Percentiles rank a stretch among this genome's conserved stretches.
These are phyloP conservation scores for Aquilaria malaccensis DNA, from an alignment of 345 rosid genomes.

Conservation along the genomic window DNA sequence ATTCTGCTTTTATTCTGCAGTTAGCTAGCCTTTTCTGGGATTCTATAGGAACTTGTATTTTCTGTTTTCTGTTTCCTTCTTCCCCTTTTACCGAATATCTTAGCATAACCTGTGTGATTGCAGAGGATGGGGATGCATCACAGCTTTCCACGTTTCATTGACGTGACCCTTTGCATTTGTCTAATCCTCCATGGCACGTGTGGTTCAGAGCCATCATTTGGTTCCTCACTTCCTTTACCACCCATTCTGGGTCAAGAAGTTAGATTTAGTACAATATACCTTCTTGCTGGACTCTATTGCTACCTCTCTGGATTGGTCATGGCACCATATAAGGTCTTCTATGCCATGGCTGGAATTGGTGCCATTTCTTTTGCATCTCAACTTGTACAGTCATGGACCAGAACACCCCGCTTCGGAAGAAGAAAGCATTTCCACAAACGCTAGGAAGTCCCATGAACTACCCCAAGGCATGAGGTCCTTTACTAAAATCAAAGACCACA, in stretches of 20 bases:
- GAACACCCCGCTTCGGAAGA: slow-evolving; percentile 44
- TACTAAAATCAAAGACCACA: no score
- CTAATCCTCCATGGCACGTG: slow-evolving; percentile 63
- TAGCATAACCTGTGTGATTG: slow-evolving; percentile 12
- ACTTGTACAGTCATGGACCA: slow-evolving; percentile 44
- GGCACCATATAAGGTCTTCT: slow-evolving; percentile 74
- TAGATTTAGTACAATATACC: slow-evolving; percentile 44
- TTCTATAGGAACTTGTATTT: no score
- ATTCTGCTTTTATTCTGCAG: no score
- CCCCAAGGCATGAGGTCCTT: no score
- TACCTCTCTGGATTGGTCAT: slow-evolving; percentile 64
- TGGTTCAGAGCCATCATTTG: slow-evolving; percentile 53
- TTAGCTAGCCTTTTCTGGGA: no score
- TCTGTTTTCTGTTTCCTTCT: no score
- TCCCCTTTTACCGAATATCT: neutral
- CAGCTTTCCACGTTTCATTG: slow-evolving; percentile 75
- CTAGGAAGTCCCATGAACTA: slow-evolving; percentile 15
- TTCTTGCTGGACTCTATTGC: slow-evolving; percentile 61
- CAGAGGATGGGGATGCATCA: slow-evolving; percentile 83
- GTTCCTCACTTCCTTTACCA: slow-evolving; percentile 40
- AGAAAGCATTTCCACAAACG: slow-evolving; percentile 79
- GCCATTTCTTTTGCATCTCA: slow-evolving; percentile 39
- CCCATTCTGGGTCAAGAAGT: slow-evolving; percentile 33
- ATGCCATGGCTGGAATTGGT: slow-evolving; percentile 71
- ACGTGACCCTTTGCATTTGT: slow-evolving; percentile 62